Percentiles rank a stretch among this genome's conserved stretches.
Evolutionary conservation across 805 yeast genomes (phyloP).

Genomic region (Komagataella populi): DNA sequence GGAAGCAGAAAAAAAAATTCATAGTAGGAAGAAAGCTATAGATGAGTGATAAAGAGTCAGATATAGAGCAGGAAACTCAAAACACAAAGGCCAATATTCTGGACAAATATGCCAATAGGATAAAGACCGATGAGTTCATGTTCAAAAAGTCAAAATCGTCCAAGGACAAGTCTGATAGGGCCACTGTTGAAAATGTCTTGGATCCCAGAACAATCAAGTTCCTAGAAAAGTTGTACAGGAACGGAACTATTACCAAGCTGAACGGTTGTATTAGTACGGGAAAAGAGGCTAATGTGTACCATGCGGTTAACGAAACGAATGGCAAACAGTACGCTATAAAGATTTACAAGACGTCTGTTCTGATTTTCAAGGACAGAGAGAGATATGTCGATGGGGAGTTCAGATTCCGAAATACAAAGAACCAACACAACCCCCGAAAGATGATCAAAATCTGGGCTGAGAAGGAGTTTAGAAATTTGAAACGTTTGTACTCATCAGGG

Average conservation of each 20-base stretch:
- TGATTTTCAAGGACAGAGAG: slow-evolving; percentile 95
- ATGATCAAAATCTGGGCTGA: slow-evolving; percentile 99
- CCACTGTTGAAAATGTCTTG: slow-evolving; percentile 92
- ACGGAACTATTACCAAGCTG: slow-evolving; percentile 72
- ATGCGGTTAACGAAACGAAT: slow-evolving; percentile 38
- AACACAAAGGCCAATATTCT: slow-evolving; percentile 34
- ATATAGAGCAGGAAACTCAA: slow-evolving; percentile 1
- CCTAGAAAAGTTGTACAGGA: slow-evolving; percentile 65
- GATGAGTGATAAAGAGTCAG: not conserved
- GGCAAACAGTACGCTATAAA: slow-evolving; percentile 72
- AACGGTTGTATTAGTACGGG: slow-evolving; percentile 96
- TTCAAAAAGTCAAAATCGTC: slow-evolving; percentile 42
- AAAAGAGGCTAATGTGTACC: slow-evolving; percentile 97
- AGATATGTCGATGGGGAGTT: slow-evolving; percentile 94
- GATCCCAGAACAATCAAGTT: slow-evolving; percentile 90
- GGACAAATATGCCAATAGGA: slow-evolving; percentile 49
- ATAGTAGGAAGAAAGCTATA: not conserved
- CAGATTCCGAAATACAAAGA: slow-evolving; percentile 75
- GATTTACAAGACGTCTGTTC: slow-evolving; percentile 88
- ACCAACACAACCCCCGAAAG: slow-evolving; percentile 85
- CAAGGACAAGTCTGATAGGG: slow-evolving; percentile 83
- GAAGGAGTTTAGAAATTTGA: slow-evolving; percentile 87
- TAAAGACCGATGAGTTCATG: slow-evolving; percentile 48
- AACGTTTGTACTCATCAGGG: slow-evolving; percentile 63
- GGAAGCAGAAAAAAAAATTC: slow-evolving; percentile 3